phyloP scores from a whole-genome alignment of 352 stramenopile genomes.

The Pelagophyceae sp. region DNA sequence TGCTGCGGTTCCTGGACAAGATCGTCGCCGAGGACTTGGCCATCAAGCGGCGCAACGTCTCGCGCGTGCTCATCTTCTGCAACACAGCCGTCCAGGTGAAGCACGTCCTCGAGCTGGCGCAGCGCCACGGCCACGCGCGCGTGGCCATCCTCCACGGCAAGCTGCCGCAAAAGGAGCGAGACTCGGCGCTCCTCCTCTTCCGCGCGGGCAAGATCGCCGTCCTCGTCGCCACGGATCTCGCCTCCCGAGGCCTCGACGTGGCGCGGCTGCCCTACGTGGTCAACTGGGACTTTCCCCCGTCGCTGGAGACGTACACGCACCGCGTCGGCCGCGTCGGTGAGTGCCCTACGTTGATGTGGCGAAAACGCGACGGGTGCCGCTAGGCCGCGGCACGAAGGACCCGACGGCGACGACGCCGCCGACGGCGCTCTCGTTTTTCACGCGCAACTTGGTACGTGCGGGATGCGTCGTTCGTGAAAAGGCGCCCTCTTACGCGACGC shows the following conservation, averaged over 20 bases:
- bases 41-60: background rate
- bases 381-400: background rate
- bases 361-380: no score
- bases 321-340: no score
- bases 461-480: background rate
- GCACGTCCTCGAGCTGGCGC: background rate
- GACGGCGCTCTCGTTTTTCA: constrained; percentile 8
- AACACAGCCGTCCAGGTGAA: background rate
- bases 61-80: background rate
- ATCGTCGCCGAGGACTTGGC: background rate
- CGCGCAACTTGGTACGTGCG: constrained; percentile 6
- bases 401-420: background rate
- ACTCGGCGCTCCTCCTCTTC: background rate
- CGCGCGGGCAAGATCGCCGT: constrained; percentile 54
- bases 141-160: constrained; percentile 42
- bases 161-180: constrained; percentile 38
- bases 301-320: background rate
- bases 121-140: constrained; percentile 13
- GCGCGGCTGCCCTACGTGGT: constrained; percentile 77
- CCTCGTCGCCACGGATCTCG: constrained; percentile 84
- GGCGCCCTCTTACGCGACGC: no score
- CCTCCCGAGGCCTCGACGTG: constrained; percentile 81
- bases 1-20: background rate
- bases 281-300: constrained; percentile 60
- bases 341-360: no score